Base-by-base conservation (phyloP, 2,329 filamentous ascomycete genomes). In the Penicillium sp. region DNA sequence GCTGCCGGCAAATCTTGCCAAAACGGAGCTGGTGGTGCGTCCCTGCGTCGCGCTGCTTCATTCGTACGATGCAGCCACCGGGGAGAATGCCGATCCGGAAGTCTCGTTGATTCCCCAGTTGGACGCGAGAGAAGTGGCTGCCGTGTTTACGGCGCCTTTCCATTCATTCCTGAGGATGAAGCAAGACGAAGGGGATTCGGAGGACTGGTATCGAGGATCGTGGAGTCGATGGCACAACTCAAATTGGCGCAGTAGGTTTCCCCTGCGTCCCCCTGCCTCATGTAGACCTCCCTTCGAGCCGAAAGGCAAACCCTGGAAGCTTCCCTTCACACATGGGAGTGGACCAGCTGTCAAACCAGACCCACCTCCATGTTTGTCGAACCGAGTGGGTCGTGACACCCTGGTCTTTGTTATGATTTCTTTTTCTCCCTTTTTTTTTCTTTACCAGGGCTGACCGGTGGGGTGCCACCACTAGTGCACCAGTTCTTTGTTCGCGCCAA, bases 121-220 rank as follows among this genome's bases (percentile, higher is more conserved):
- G 10, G 90, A 96, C 72, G 89, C 91, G 1, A 87, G 89, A 59
- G 92, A 97, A 73, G 92, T 97, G 2, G 92, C 91, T 2, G 92
- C 91, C 40, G 90, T 97, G 30, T 97, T 97, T 74, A 92, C 89
- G 5, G 92, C 89, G 5, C 88, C 90, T 0, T 90, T 97, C 62
- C 84, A 87, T 69, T 89, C 91, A 68, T 96, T 97, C 69, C 75
- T 97, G 47, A 78, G 76, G 42, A 69, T 76, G 28, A 87, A 89
- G 69, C 79, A 88, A 56, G 70, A 54, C 48, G 60, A 62, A 18
- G 61, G 57, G 20, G 64, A 70, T 14, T 71, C 74, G 8, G 83
- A 84, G 0, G 79, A 84, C 50, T 97, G 92, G 92, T 96, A 97
- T 76, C 80, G 87, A 52, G 92, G 92, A 8, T 76, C 74, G 27